Base-by-base conservation (phyloP, 345 rosid species). In the Viola odorata region DNA sequence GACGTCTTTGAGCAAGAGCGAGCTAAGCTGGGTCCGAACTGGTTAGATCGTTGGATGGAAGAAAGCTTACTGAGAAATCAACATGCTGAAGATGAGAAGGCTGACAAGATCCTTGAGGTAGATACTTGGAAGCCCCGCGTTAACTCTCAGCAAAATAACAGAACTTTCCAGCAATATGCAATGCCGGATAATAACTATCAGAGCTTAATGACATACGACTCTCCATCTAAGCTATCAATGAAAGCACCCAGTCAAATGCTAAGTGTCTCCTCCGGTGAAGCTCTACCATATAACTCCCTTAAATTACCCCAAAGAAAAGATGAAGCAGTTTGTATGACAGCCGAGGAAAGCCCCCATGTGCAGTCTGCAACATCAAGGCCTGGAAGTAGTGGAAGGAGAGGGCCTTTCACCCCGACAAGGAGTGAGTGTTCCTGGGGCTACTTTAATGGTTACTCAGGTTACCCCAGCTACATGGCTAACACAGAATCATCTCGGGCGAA, bases 11-110 rank as follows among this genome's bases (percentile, higher is more conserved):
- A 71, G 16, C 55, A 65, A 37, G 81, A 74, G 14, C 71, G 66
- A 68, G 63, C 80, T n/a, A 73, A 65, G 38, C 56, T 66, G 53
- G 82, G 82, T 53, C 70, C 87, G 4, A 80, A 79, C 65, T 84
- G 97, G 85, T 74, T 91, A 62, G 91, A 84, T 64, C 83, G 63
- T 5, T 91, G 98, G 92, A 89, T 84, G 83, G 89, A 91, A 57
- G 95, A 84, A 54, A 80, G 63, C 42, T 65, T 73, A 16, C 49
- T 36, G 41, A 69, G 70, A 74, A 72, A 48, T 42, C 64, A 47
- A 14, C 59, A 48, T 39, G 59, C 62, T 48, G 76, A 72, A 16
- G 72, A 72, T 40, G 72, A 66, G 44, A 72, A 48, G 62, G 67
- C 48, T 5, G 76, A 72, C 68, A 72, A 72, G 72, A 72, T 72